Evolutionary conservation across 164 flowering plant species (phyloP).

Genomic region (Kalanchoe fedtschenkoi): DNA sequence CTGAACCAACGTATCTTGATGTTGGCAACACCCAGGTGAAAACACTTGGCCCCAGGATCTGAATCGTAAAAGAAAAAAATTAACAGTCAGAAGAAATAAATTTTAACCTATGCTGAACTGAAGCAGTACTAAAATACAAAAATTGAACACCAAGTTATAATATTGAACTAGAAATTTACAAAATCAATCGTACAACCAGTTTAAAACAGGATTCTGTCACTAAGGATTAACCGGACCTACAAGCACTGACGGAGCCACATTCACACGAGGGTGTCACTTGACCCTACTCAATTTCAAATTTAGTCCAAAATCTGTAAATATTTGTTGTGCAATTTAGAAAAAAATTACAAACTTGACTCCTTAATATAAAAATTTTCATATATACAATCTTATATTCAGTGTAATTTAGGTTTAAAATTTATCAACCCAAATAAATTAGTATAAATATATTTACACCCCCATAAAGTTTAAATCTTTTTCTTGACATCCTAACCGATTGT

Average conservation of each 20-base stretch:
- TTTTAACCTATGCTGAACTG: not conserved
- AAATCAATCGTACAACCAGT: not conserved
- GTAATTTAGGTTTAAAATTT: too few relatives aligned
- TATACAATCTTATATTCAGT: too few relatives aligned
- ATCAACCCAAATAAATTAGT: too few relatives aligned
- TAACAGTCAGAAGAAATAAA: not conserved
- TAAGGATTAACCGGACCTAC: not conserved
- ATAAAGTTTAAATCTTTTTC: too few relatives aligned
- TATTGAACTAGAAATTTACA: not conserved
- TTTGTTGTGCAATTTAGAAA: too few relatives aligned
- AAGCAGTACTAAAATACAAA: not conserved
- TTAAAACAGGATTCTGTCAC: not conserved
- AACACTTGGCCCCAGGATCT: slow-evolving; percentile 81
- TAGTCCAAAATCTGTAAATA: too few relatives aligned
- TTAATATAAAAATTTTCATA: too few relatives aligned
- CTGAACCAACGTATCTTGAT: slow-evolving; percentile 62
- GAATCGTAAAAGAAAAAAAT: slow-evolving; percentile 9
- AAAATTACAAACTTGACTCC: too few relatives aligned
- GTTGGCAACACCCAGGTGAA: slow-evolving; percentile 72
- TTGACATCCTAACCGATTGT: too few relatives aligned
- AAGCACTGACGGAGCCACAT: not conserved
- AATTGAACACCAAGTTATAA: not conserved
- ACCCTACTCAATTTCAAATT: too few relatives aligned
- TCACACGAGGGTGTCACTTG: too few relatives aligned
- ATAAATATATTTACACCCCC: too few relatives aligned